Evolutionary conservation across 2,329 filamentous ascomycete genomes (phyloP), one percentile per base, ranked within the genome.

Genomic region (Pleurostoma richardsiae): DNA sequence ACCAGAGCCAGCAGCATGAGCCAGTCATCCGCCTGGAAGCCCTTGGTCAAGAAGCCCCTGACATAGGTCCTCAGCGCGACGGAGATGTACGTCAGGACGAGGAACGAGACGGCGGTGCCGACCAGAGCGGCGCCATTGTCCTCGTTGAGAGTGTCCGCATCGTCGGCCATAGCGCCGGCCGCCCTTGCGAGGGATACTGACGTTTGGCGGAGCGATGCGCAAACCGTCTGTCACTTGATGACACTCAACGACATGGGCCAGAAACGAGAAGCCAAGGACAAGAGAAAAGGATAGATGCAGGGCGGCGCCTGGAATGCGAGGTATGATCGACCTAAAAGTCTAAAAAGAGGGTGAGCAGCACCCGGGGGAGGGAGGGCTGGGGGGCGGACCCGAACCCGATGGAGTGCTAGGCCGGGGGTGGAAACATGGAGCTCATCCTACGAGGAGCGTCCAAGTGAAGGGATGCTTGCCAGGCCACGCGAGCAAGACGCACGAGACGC

Each of bases 11-110:
- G 54, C 40, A 77, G 51, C 73, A 79, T 78, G 51, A 77, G 61
- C 73, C 74, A 78, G 61, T 79, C 75, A 57, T 79, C 75, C n/a
- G 61, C 50, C 53, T 73, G 65, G 46, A 76, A 73, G 44, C 62
- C 61, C 36, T 69, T 72, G 50, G 69, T 74, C 51, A 76, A 55
- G 27, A 67, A 59, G 4, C 59, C 60, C 48, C 71, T 63, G 10
- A 72, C 72, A 56, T 73, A 74, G n/a, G 59, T 65, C 46, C 72
- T 63, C 40, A 76, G 56, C 10, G 59, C 56, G 36, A 75, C 66
- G 29, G 71, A 67, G 10, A 72, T 45, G 64, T 68, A 73, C 42
- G 63, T 72, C 19, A 73, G 50, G 19, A 51, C 52, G 41, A 75
- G 60, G 40, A 75, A 64, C 11, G 61, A 49, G 36, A 62, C 54